phyloP scores from a whole-genome alignment of 805 yeast genomes.

The Lipomyces starkeyi region DNA sequence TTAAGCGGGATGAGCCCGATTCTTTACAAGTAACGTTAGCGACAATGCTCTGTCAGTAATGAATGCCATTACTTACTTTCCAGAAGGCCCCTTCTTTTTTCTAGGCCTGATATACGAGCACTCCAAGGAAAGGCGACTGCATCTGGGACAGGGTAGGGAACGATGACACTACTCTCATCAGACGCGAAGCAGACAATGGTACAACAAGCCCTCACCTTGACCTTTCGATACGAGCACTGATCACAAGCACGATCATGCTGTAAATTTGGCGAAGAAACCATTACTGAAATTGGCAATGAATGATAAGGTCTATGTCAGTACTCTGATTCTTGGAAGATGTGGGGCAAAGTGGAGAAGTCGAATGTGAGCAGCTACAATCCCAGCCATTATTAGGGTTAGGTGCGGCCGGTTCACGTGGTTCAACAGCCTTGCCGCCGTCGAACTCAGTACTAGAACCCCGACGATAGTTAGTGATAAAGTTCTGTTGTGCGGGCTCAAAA shows the following conservation, averaged over 20 bases:
- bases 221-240: constrained; percentile 16
- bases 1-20: constrained; percentile 3
- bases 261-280: background rate
- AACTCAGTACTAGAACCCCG: too few species aligned
- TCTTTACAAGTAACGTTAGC: background rate
- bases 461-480: too few species aligned
- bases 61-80: constrained; percentile 6
- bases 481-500: too few species aligned
- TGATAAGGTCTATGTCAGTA: too few species aligned
- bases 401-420: too few species aligned
- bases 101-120: constrained; percentile 15
- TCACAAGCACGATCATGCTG: background rate
- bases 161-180: constrained; percentile 7
- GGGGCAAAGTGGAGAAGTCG: too few species aligned
- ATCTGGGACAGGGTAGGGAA: constrained; percentile 9
- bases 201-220: constrained; percentile 2
- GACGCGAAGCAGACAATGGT: background rate
- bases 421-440: too few species aligned
- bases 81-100: constrained; percentile 10
- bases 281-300: background rate
- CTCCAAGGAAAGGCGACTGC: constrained; percentile 13
- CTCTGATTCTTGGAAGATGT: too few species aligned
- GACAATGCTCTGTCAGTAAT: background rate
- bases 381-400: too few species aligned
- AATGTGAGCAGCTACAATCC: too few species aligned